Conservation (phyloP, 257 asterid genomes). For the Lycium barbarum region DNA sequence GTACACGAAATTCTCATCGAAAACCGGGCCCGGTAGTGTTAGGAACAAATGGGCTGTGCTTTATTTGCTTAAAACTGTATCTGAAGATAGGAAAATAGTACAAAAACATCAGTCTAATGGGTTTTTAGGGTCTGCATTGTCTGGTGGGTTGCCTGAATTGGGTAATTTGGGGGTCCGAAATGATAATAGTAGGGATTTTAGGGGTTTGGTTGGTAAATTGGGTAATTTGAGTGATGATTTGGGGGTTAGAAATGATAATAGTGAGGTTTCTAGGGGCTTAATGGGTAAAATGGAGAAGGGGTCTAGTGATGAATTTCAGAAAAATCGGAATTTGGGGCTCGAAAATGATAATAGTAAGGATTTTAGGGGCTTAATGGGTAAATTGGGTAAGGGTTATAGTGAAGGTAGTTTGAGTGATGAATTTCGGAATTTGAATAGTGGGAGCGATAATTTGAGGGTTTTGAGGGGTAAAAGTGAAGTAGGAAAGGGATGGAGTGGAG, state of each 20-base stretch:
- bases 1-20: slow-evolving; percentile 65
- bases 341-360: slow-evolving; percentile 43
- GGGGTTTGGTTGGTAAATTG: slow-evolving; percentile 39
- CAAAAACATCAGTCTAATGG: slow-evolving; percentile 54
- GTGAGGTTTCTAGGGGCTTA: not conserved
- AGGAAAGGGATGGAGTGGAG: slow-evolving; percentile 72
- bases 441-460: slow-evolving; percentile 47
- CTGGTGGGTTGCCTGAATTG: slow-evolving; percentile 77
- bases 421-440: slow-evolving; percentile 51
- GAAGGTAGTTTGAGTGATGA: slow-evolving; percentile 47
- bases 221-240: slow-evolving; percentile 46
- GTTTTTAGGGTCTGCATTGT: slow-evolving; percentile 61
- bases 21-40: slow-evolving; percentile 79
- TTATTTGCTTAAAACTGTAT: slow-evolving; percentile 84
- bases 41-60: slow-evolving; percentile 90
- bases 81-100: slow-evolving; percentile 67
- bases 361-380: slow-evolving; percentile 41
- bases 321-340: slow-evolving; percentile 35
- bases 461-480: slow-evolving; percentile 52
- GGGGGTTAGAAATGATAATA: slow-evolving; percentile 27
- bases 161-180: slow-evolving; percentile 35
- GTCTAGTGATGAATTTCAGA: slow-evolving; percentile 42
- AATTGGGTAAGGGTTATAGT: slow-evolving; percentile 39
- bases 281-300: slow-evolving; percentile 57
- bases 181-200: slow-evolving; percentile 44